Conservation (phyloP, 345 rosid species). For the Firmiana major region DNA sequence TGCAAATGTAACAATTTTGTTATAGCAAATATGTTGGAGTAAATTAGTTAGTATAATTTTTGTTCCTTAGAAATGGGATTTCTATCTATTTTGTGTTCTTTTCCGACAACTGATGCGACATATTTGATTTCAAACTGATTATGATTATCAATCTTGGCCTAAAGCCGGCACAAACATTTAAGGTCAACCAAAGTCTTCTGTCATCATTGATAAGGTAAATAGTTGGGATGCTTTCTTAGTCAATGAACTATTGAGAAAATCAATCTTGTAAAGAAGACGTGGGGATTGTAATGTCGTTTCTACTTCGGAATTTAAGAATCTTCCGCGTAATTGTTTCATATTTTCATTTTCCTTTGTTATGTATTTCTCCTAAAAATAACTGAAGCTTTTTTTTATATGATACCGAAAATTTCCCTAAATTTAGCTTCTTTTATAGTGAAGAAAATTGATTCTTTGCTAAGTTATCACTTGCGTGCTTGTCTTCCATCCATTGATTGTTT, state of each 20-base stretch:
- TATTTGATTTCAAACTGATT: neutral
- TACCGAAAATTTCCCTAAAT: neutral
- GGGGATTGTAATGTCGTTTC: neutral
- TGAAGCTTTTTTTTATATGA: neutral
- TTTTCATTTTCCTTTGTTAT: neutral
- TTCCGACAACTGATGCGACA: neutral
- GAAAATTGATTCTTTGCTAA: neutral
- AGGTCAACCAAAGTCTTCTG: neutral
- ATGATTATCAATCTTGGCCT: neutral
- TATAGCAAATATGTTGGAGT: neutral
- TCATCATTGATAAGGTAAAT: neutral
- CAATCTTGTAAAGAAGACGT: neutral
- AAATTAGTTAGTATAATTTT: neutral
- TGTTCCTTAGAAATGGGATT: neutral
- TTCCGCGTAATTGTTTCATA: neutral
- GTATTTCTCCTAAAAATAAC: neutral
- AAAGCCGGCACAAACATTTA: neutral
- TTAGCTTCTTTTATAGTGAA: neutral
- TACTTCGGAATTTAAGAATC: neutral
- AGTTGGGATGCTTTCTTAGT: neutral
- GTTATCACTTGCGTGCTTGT: neutral
- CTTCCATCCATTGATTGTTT: neutral
- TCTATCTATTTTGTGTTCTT: neutral
- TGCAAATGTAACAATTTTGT: neutral
- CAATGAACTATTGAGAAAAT: neutral